Evolutionary conservation across 495 filamentous ascomycete species (phyloP), one percentile per base, ranked within the genome.

Genomic region (Lindgomyces ingoldianus): DNA sequence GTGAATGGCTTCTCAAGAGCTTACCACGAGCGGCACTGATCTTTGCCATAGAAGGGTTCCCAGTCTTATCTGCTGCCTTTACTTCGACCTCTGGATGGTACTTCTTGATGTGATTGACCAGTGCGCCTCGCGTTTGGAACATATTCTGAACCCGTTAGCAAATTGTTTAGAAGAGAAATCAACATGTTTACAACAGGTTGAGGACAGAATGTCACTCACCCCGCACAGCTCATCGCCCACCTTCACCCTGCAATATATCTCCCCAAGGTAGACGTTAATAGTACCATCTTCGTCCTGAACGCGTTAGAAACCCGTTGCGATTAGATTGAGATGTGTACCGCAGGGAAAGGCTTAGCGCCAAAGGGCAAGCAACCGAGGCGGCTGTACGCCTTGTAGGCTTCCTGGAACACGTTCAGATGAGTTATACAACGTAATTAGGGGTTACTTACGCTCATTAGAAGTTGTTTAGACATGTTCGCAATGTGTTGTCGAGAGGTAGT

Each of bases 51-150:
- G 33, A 39, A 6, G 33, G 33, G 14, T 47, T 47, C 16, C 44
- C 44, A 47, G 44, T 47, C 4, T 4, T n/a, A 8, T 18, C n/a
- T 4, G 44, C 44, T 18, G 44, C 44, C 21, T 47, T n/a, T 8
- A 47, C 44, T 8, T 22, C n/a, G 44, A 47, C 44, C 6, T 47
- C 44, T 22, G 14, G 16, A 47, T 47, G 44, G 44, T 47, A n/a
- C n/a, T 47, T 47, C 44, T 47, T 47, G 44, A 47, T 18, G 21
- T 47, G n/a, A n/a, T 47, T 47, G 44, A 47, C 44, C 21, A 47
- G 18, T 47, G 44, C 44, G 18, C 44, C 44, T 8, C 44, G 44
- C 4, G 16, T 8, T 47, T 47, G 6, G 6, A 47, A 47, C 44
- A 18, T n/a, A n/a, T 47, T 47, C 44, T 47, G 44, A 47, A 47